Evolutionary conservation across 495 filamentous ascomycete genomes (phyloP), one percentile per base, ranked within the genome.

Genomic region (Xylaria sp.): DNA sequence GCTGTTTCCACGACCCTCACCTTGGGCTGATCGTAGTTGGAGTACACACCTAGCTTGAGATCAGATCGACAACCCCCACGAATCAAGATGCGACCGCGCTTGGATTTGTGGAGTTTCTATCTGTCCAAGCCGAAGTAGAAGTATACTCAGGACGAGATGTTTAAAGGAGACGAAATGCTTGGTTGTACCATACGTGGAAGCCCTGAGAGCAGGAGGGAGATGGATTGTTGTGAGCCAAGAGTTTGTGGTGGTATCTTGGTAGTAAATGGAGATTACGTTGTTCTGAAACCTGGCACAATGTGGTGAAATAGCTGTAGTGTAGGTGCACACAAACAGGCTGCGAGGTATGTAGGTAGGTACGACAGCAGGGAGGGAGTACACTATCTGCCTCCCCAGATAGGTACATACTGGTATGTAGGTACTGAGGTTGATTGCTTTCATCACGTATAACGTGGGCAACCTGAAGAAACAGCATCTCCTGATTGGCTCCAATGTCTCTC

Each of bases 21-120:
- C 69, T 65, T 71, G 61, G 14, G 31, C 48, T 37, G 7, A 68
- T 64, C 52, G 15, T 21, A 46, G 55, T 69, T 40, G 67, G 35
- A 41, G 48, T 61, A 46, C 53, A 69, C 55, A 26, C 17, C 37
- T 48, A 55, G 14, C 46, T 43, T 53, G 12, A 31, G 57, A 37
- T 68, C 43, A 62, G 41, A 62, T 61, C 67, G 41, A 7, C 33
- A 44, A 58, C 46, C 37, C 37, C 66, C 52, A 53, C 40, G 52
- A 57, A 58, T 68, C 50, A 68, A 44, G 24, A 33, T 1, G 19
- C 37, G 14, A 11, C 52, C 24, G 66, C 24, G 24, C n/a, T 68
- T 50, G 50, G 40, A 58, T 46, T 21, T 33, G 26, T 46, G 50
- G 35, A 53, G 37, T 58, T 43, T 8, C 24, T 21, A 44, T 41